These are phyloP conservation scores for Clavaria fumosa DNA, from an alignment of 768 basidiomycete species.

Conservation along the genomic window DNA sequence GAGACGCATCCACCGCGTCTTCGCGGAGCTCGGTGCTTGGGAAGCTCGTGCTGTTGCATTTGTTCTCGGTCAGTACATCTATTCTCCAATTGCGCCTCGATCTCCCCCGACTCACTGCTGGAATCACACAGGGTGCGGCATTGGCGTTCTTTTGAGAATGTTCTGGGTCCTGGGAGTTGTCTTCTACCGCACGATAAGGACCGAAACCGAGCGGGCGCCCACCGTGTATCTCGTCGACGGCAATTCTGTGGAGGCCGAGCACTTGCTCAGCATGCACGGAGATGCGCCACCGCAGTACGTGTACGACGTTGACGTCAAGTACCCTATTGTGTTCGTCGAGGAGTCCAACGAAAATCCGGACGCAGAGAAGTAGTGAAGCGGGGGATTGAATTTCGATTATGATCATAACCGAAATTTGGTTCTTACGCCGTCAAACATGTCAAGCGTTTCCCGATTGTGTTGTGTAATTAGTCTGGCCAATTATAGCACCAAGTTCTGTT, in stretches of 20 bases:
- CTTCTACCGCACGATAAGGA: slow-evolving; percentile 38
- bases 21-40: slow-evolving; percentile 64
- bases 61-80: slow-evolving; percentile 47
- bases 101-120: slow-evolving; percentile 1
- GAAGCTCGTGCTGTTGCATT: slow-evolving; percentile 74
- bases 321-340: background rate
- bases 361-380: background rate
- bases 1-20: slow-evolving; percentile 43
- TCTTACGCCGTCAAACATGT: no score
- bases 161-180: slow-evolving; percentile 58
- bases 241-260: slow-evolving; percentile 33
- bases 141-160: slow-evolving; percentile 73
- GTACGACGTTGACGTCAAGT: slow-evolving; percentile 40
- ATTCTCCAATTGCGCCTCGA: background rate
- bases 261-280: slow-evolving; percentile 31
- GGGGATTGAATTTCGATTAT: no score
- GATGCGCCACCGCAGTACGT: slow-evolving; percentile 43
- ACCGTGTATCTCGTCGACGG: slow-evolving; percentile 26
- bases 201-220: slow-evolving; percentile 25
- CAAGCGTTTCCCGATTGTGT: no score
- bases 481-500: no score
- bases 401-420: no score
- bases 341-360: slow-evolving; percentile 3
- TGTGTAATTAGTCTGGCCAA: no score
- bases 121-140: slow-evolving; percentile 52